Evolutionary conservation across 208 protist species (phyloP), one percentile per base, ranked within the genome.

Genomic region (Tetramitus jugosus): DNA sequence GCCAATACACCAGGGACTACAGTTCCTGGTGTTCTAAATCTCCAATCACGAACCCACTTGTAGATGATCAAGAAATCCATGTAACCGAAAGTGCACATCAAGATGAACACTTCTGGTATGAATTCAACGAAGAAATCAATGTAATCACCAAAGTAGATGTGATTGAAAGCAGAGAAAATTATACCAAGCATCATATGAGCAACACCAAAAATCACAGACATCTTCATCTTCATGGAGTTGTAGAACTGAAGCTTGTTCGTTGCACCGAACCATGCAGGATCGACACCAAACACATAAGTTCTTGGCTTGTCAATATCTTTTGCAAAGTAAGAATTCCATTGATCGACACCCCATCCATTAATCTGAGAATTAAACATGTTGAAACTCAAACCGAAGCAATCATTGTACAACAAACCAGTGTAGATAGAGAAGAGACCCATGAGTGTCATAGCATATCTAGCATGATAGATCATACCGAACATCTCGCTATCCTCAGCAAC

Each of bases 151-250:
- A 92, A 94, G 79, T 97, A 90, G 37, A 96, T 82, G 79, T 87
- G 77, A 85, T 98, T 98, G 79, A 91, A 81, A 0, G 93, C 67
- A 20, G 83, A 84, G 37, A 99, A 88, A 46, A 93, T 53, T 42
- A 99, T 86, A 65, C 97, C 97, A 49, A 96, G 86, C 29, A 92
- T 81, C 97, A 99, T 99, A 83, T 97, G 96, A 56, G 85, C 71
- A 0, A 98, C 88, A 45, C 96, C 96, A 77, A 97, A 86, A 53
- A 99, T 89, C 40, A 99, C 90, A 43, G 96, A 91, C 53, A 96
- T 86, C 85, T 99, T 99, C 97, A 99, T 99, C 86, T 99, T 99
- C 78, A 98, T 88, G 26, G 93, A 97, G 89, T 99, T 99, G 83
- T 94, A 94, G 83, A 95, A 97, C 39, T 91, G 89, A 26, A 99